These are phyloP conservation scores for Geotrichum histeridarum DNA, from an alignment of 1,139 yeast genomes.

Conservation along the genomic window DNA sequence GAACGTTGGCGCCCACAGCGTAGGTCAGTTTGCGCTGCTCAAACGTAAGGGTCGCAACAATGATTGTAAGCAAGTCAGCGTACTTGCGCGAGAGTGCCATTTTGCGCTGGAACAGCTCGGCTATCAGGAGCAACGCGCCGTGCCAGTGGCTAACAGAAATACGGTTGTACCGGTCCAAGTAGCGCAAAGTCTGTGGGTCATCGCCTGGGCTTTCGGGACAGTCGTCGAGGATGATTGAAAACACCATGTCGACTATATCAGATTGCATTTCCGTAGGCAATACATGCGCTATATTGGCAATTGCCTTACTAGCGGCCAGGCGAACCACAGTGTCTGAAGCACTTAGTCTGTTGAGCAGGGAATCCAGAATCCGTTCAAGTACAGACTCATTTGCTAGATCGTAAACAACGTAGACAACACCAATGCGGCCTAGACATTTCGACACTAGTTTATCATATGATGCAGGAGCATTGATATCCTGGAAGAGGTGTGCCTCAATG, in stretches of 20 bases:
- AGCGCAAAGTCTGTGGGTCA: slow-evolving; percentile 2
- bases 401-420: slow-evolving; percentile 4
- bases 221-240: slow-evolving; percentile 32
- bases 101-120: slow-evolving; percentile 42
- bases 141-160: slow-evolving; percentile 42
- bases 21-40: slow-evolving; percentile 49
- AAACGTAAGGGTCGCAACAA: slow-evolving; percentile 46
- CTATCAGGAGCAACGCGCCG: slow-evolving; percentile 44
- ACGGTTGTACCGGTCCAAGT: slow-evolving; percentile 21
- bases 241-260: slow-evolving; percentile 37
- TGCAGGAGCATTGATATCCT: neutral
- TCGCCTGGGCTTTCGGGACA: slow-evolving; percentile 4
- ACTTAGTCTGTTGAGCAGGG: slow-evolving; percentile 27
- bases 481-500: neutral
- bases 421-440: slow-evolving; percentile 40
- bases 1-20: slow-evolving; percentile 59
- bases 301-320: slow-evolving; percentile 44
- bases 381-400: slow-evolving; percentile 3
- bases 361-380: slow-evolving; percentile 10
- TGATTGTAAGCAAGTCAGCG: slow-evolving; percentile 29
- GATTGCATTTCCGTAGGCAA: slow-evolving; percentile 34
- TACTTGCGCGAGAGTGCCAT: slow-evolving; percentile 16
- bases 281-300: slow-evolving; percentile 39
- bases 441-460: slow-evolving; percentile 28
- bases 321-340: slow-evolving; percentile 42